These are phyloP conservation scores for Azolla pinnata DNA, from an alignment of 75 land plant genomes.

Conservation along the genomic window DNA sequence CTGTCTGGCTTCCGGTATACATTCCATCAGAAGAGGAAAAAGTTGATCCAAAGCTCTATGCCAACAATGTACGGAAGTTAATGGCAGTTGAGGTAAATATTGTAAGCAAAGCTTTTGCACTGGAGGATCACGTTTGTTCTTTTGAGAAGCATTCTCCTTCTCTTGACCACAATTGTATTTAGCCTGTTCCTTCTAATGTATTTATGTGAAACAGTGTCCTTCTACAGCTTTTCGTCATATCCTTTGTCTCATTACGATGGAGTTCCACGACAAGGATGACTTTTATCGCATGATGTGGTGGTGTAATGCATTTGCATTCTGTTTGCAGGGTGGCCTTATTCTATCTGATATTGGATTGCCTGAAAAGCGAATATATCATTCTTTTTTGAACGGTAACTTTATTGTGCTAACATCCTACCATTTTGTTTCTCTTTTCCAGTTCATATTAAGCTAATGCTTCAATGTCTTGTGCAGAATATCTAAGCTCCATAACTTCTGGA, in stretches of 20 bases:
- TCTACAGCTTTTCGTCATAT: not conserved
- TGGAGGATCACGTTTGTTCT: not conserved
- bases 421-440: no score
- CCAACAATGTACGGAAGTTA: slow-evolving; percentile 70
- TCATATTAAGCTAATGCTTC: no score
- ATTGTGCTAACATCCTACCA: no score
- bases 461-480: no score
- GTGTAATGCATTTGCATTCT: not conserved
- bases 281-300: no score
- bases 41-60: slow-evolving; percentile 86
- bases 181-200: not conserved
- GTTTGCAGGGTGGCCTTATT: slow-evolving; percentile 59
- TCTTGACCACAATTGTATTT: not conserved
- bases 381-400: slow-evolving; percentile 79
- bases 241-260: no score
- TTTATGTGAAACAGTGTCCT: not conserved
- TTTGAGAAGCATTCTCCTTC: not conserved
- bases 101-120: no score
- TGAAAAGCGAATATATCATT: slow-evolving; percentile 89
- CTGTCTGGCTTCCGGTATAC: slow-evolving; percentile 66
- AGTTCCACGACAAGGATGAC: no score
- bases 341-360: slow-evolving; percentile 85
- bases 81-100: slow-evolving; percentile 98
- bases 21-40: slow-evolving; percentile 73
- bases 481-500: no score